Evolutionary conservation across 108 stramenopile genomes (phyloP).

Genomic region (Nitzschia inconspicua): DNA sequence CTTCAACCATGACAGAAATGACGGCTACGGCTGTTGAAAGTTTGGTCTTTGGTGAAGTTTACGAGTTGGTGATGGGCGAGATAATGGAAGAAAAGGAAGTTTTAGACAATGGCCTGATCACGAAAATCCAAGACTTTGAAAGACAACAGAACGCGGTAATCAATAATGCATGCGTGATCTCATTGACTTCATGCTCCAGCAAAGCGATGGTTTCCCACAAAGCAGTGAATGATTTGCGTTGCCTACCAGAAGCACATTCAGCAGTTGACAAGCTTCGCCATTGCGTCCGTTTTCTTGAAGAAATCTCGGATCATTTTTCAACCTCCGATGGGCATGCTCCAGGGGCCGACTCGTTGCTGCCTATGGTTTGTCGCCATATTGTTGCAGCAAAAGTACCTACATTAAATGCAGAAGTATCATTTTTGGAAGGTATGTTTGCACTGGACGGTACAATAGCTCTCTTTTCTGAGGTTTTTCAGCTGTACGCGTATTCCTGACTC

Average conservation of each 20-base stretch:
- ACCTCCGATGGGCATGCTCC: conserved; percentile 21
- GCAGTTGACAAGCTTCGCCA: conserved; percentile 66
- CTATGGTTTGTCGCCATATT: conserved; percentile 82
- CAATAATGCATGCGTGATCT: not conserved
- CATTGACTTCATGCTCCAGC: not conserved
- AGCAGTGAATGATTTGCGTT: conserved; percentile 51
- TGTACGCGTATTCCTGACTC: too few species aligned
- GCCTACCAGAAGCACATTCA: conserved; percentile 61
- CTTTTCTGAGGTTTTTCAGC: too few species aligned
- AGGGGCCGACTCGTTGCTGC: conserved; percentile 73
- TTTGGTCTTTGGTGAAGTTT: conserved; percentile 80
- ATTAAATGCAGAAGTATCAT: conserved; percentile 79
- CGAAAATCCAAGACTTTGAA: conserved; percentile 43
- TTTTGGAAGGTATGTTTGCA: too few species aligned
- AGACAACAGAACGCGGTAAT: not conserved
- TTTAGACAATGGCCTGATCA: conserved; percentile 34
- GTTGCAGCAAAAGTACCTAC: conserved; percentile 50
- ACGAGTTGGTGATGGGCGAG: conserved; percentile 59
- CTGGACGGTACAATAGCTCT: too few species aligned
- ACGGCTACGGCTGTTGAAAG: conserved; percentile 74
- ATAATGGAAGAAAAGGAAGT: conserved; percentile 42
- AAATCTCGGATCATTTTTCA: conserved; percentile 63
- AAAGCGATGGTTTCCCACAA: conserved; percentile 16
- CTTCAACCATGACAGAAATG: conserved; percentile 63
- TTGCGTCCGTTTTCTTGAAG: conserved; percentile 70